phyloP scores from a whole-genome alignment of 2,329 filamentous ascomycete species.

The Colletotrichum cordylinicola region DNA sequence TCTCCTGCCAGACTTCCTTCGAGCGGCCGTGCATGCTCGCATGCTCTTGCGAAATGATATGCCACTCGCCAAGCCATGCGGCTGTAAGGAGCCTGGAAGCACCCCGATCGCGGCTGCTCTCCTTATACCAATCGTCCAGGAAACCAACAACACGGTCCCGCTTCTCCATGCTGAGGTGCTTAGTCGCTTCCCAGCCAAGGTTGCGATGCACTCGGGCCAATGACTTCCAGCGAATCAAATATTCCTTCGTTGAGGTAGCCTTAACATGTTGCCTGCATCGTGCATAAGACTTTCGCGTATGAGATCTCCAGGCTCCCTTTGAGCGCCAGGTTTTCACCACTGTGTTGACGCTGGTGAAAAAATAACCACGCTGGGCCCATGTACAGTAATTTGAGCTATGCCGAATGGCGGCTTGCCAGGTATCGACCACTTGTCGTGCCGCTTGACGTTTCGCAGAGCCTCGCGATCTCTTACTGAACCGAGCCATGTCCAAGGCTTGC shows the following conservation, averaged over 20 bases:
- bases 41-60: neutral
- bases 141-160: neutral
- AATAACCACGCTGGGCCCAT: slow-evolving; percentile 6
- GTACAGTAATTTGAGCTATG: neutral
- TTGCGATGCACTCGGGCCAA: neutral
- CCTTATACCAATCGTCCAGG: slow-evolving; percentile 3
- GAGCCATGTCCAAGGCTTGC: neutral
- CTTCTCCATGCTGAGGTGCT: neutral
- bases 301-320: slow-evolving; percentile 7
- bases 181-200: neutral
- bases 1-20: neutral
- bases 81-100: slow-evolving; percentile 3
- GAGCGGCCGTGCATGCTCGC: neutral
- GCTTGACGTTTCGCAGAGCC: neutral
- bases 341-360: neutral
- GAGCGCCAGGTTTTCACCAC: slow-evolving; percentile 1
- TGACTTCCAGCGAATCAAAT: slow-evolving; percentile 15
- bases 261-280: slow-evolving; percentile 18
- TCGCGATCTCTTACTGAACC: neutral
- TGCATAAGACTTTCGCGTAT: slow-evolving; percentile 14
- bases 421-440: neutral
- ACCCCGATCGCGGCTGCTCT: neutral
- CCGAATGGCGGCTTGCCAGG: neutral
- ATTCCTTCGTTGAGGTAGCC: slow-evolving; percentile 3
- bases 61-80: slow-evolving; percentile 23